These are phyloP conservation scores for Oemleria cerasiformis DNA, from an alignment of 306 rosid genomes.

Conservation along the genomic window DNA sequence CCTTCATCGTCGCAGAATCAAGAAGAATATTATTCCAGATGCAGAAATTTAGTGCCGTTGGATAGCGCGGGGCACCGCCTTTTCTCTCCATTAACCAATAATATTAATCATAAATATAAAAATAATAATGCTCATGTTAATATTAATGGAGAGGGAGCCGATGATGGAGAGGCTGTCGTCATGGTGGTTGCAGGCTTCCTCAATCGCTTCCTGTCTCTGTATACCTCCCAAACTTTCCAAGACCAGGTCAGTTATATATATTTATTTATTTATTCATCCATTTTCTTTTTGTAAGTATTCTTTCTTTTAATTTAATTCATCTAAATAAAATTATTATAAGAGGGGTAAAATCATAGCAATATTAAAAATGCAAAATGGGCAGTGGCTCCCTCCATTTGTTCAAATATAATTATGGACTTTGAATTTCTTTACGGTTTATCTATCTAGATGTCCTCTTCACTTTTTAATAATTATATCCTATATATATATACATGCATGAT, in stretches of 20 bases:
- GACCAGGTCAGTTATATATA: slow-evolving; percentile 51
- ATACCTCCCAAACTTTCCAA: slow-evolving; percentile 27
- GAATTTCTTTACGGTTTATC: too few relatives aligned
- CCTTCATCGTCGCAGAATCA: not conserved
- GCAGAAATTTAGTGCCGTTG: slow-evolving; percentile 41
- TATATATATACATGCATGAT: too few relatives aligned
- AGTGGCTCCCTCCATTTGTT: not conserved
- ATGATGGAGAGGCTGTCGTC: slow-evolving; percentile 40
- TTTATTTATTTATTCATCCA: not conserved
- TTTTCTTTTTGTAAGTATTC: not conserved
- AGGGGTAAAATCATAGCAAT: too few relatives aligned
- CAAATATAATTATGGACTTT: too few relatives aligned
- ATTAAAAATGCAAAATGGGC: too few relatives aligned
- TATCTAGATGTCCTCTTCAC: too few relatives aligned
- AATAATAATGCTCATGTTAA: not conserved
- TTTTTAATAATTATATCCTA: too few relatives aligned
- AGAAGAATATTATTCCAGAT: not conserved
- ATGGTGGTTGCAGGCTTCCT: slow-evolving; percentile 69
- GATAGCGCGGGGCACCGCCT: slow-evolving; percentile 27
- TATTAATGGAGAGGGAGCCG: slow-evolving; percentile 29
- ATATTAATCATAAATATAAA: not conserved
- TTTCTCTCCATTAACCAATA: slow-evolving; percentile 32
- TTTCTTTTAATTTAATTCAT: too few relatives aligned
- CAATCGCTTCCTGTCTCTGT: slow-evolving; percentile 37
- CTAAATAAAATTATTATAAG: too few relatives aligned